Conservation (phyloP, 345 rosid species). For the Eucalyptus regnans region DNA sequence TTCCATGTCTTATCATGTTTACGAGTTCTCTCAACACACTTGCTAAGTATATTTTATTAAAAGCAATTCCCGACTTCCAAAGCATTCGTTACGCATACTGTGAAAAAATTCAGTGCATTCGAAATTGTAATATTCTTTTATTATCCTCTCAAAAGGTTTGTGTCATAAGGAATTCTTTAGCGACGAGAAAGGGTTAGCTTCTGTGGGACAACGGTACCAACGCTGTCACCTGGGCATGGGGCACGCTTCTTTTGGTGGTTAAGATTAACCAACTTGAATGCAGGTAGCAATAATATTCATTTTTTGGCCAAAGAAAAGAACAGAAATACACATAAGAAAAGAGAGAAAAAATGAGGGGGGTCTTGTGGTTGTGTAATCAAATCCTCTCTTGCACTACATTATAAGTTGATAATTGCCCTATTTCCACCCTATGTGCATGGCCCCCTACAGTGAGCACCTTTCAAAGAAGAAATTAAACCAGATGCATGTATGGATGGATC, state of each 20-base stretch:
- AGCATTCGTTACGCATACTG: background rate
- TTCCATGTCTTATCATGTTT: background rate
- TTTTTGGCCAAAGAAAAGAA: background rate
- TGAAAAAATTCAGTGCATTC: background rate
- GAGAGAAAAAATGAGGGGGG: background rate
- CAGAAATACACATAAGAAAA: background rate
- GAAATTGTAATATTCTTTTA: background rate
- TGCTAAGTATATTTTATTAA: no score
- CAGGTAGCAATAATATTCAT: fast-evolving
- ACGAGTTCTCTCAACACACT: background rate
- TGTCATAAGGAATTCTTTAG: background rate
- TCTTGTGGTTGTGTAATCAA: background rate
- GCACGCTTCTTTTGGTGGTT: background rate
- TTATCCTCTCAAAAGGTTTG: background rate
- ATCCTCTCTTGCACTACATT: background rate
- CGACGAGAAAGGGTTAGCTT: background rate
- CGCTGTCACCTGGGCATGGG: background rate
- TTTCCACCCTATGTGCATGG: background rate
- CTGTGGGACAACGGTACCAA: background rate
- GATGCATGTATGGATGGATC: background rate
- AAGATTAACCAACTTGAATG: background rate
- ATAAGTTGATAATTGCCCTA: background rate
- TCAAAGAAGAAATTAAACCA: background rate
- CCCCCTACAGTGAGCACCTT: background rate
- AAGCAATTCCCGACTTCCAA: background rate